A percentile compares a stretch with the other conserved stretches of the same genome.
phyloP scores from a whole-genome alignment of 441 rosid species.

The Populus hybrid region DNA sequence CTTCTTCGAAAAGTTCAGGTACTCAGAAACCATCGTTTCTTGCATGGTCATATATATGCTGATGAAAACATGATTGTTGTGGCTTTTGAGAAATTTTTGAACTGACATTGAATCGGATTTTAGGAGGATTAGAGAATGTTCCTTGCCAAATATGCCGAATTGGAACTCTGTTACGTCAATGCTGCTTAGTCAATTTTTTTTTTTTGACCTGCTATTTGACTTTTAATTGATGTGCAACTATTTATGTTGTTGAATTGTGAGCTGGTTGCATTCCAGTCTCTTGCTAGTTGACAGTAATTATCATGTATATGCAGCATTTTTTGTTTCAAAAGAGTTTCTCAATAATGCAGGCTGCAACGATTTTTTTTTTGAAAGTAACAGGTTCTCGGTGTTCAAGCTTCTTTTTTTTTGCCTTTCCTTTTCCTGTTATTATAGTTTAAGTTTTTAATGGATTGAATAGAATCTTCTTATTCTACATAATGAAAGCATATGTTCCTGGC shows the following conservation, averaged over 20 bases:
- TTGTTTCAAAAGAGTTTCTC: not conserved
- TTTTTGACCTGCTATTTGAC: not conserved
- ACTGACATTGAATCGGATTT: not conserved
- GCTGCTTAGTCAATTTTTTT: not conserved
- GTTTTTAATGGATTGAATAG: not conserved
- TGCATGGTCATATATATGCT: not conserved
- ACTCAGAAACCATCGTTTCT: conserved; percentile 3
- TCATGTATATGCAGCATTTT: not conserved
- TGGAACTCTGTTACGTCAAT: not conserved
- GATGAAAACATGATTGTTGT: not conserved
- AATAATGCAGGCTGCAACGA: not conserved
- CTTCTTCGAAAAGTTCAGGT: conserved; percentile 99
- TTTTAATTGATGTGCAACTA: not conserved
- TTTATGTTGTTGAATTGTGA: not conserved
- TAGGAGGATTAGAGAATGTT: not conserved
- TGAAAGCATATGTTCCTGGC: conserved; percentile 18
- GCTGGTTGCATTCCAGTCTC: not conserved
- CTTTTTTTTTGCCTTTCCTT: no score
- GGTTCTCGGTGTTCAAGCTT: no score
- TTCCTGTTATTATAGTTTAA: not conserved
- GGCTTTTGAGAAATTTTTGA: not conserved
- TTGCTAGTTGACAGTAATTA: not conserved
- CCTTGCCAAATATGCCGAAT: not conserved
- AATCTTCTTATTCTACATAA: not conserved
- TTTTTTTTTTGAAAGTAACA: no score